phyloP scores from a whole-genome alignment of 2,329 filamentous ascomycete species.

The Mariannaea sp. region DNA sequence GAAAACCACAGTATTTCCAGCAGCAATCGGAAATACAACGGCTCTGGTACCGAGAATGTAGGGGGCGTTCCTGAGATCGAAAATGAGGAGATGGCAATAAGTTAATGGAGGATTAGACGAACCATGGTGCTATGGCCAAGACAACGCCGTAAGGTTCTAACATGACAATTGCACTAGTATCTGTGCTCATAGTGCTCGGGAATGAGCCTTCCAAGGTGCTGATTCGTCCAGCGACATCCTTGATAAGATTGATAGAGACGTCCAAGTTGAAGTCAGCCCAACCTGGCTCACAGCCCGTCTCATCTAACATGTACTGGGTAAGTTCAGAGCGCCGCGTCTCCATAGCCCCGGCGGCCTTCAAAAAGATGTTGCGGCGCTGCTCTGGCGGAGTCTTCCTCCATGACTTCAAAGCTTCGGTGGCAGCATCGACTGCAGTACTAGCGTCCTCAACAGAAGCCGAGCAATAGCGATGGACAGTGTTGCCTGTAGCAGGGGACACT shows the following conservation, averaged over 20 bases:
- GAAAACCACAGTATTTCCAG: conserved; percentile 76
- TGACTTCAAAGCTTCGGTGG: conserved; percentile 68
- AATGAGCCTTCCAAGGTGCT: conserved; percentile 45
- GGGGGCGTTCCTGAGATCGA: conserved; percentile 56
- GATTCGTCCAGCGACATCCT: conserved; percentile 51
- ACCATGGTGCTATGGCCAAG: conserved; percentile 83
- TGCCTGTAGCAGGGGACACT: conserved; percentile 57
- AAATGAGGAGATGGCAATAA: background rate
- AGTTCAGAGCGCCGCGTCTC: conserved; percentile 64
- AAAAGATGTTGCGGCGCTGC: conserved; percentile 69
- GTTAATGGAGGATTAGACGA: conserved; percentile 32
- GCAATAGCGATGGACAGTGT: conserved; percentile 59
- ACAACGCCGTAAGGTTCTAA: conserved; percentile 82
- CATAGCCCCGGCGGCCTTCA: conserved; percentile 70
- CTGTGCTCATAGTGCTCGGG: conserved; percentile 40
- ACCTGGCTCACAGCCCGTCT: conserved; percentile 47
- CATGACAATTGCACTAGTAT: conserved; percentile 62
- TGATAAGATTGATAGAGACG: conserved; percentile 45
- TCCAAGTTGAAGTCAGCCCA: conserved; percentile 51
- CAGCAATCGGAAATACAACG: conserved; percentile 70
- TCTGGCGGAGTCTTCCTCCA: conserved; percentile 69
- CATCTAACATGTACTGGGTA: conserved; percentile 58
- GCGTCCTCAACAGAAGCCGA: conserved; percentile 63
- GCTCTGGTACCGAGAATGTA: conserved; percentile 59
- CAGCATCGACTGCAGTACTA: conserved; percentile 55